Evolutionary conservation across 495 filamentous ascomycete genomes (phyloP).

Genomic region (Podospora pseudopauciseta): DNA sequence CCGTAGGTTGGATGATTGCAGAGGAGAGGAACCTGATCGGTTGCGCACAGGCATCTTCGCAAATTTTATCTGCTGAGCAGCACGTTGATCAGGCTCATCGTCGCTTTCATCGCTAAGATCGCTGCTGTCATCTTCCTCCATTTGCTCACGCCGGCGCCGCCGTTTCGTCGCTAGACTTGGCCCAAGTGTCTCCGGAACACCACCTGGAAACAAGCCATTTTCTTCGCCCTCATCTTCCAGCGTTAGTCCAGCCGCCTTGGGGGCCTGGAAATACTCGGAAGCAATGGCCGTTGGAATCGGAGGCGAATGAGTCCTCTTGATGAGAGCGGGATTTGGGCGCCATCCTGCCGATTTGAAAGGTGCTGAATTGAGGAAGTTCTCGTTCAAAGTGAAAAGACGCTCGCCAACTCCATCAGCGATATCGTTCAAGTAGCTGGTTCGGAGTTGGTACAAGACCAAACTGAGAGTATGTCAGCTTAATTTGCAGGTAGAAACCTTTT

Average conservation of each 20-base stretch:
- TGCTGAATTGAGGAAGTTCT: constrained; percentile 84
- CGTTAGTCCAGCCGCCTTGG: constrained; percentile 47
- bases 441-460: constrained; percentile 89
- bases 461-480: constrained; percentile 40
- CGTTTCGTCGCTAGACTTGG: constrained; percentile 58
- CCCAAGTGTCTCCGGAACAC: constrained; percentile 69
- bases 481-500: constrained; percentile 1
- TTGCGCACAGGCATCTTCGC: constrained; percentile 87
- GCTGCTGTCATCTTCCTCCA: constrained; percentile 95
- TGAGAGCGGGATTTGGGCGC: constrained; percentile 68
- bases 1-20: constrained; percentile 56
- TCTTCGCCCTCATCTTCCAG: constrained; percentile 78
- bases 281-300: constrained; percentile 88
- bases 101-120: constrained; percentile 96
- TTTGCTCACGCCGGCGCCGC: constrained; percentile 64
- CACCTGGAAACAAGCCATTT: constrained; percentile 72
- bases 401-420: constrained; percentile 96
- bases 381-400: constrained; percentile 88
- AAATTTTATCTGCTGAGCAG: constrained; percentile 83
- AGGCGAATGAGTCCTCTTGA: constrained; percentile 91
- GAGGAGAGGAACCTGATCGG: constrained; percentile 83
- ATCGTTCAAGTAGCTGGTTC: constrained; percentile 82
- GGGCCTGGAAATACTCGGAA: constrained; percentile 89
- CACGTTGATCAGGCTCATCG: constrained; percentile 70
- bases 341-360: constrained; percentile 94